Evolutionary conservation across 345 rosid genomes (phyloP), one percentile per base, ranked within the genome.

Genomic region (Gossypium stocksii): DNA sequence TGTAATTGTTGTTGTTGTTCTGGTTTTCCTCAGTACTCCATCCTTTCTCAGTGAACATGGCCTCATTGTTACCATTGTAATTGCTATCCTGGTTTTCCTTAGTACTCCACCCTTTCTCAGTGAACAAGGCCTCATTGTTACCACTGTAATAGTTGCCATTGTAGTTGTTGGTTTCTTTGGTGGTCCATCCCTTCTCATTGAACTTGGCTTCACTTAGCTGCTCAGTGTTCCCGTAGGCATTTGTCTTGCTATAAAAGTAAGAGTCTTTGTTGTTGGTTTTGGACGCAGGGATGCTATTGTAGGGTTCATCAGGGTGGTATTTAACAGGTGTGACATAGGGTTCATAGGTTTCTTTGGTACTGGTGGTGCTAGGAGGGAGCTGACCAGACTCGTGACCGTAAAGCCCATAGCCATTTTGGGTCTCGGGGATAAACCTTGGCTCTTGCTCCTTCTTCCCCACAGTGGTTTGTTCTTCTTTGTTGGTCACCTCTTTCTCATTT

Each of bases 391-490:
- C 85, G 6, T 80, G 88, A 9, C 89, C 86, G 17, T 87, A 87
- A 3, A 87, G 82, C 22, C 93, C 93, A 4, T 87, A 89, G 23
- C 84, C 87, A 52, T 82, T 84, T 54, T 76, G 74, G 75, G 86
- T 77, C 77, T 89, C 81, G 0, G 75, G 88, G 65, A 82, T 14
- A 53, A 88, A 88, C 48, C 71, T 72, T 2, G 81, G 77, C 29
- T 74, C 77, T 22, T 62, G 77, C 44, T 73, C 66, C 10, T 61
- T 45, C 69, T 60, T 73, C 20, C 67, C 67, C 3, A 63, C 2
- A 63, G 67, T 63, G n/a, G 22, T 63, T 14, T 46, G 14, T 19
- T 74, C 75, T 57, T 79, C 79, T 27, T 41, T 58, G 34, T 71
- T 11, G 34, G 20, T 34, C 6, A 78, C 46, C 45, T 60, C 74